phyloP scores from a whole-genome alignment of 495 filamentous ascomycete species.

The Neurospora sublineolata region DNA sequence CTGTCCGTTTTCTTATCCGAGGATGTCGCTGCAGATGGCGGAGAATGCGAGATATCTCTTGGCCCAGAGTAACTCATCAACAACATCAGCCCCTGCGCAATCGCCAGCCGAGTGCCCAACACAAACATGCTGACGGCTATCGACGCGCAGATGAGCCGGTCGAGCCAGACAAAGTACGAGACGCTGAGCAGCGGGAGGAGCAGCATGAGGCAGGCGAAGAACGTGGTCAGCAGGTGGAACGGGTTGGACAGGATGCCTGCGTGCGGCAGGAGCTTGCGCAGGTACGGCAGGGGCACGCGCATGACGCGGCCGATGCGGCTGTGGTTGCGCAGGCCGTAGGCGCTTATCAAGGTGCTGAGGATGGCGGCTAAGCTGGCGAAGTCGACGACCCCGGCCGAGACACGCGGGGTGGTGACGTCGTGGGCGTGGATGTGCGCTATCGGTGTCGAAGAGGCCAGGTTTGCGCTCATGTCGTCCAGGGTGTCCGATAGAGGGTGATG shows the following conservation, averaged over 20 bases:
- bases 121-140: slow-evolving; percentile 80
- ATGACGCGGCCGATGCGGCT: slow-evolving; percentile 75
- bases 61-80: slow-evolving; percentile 66
- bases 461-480: background rate
- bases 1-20: slow-evolving; percentile 1
- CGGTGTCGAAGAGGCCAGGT: background rate
- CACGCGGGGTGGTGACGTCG: slow-evolving; percentile 38
- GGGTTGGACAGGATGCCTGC: slow-evolving; percentile 69
- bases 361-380: slow-evolving; percentile 77
- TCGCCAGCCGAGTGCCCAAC: slow-evolving; percentile 70
- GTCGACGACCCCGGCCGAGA: slow-evolving; percentile 52
- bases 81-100: slow-evolving; percentile 80
- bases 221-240: slow-evolving; percentile 84
- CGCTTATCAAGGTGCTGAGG: slow-evolving; percentile 75
- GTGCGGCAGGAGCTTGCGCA: slow-evolving; percentile 43
- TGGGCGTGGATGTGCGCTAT: background rate
- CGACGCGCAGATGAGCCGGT: slow-evolving; percentile 64
- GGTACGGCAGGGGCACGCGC: slow-evolving; percentile 68
- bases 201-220: slow-evolving; percentile 68
- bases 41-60: background rate
- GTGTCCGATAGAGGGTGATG: slow-evolving; percentile 60
- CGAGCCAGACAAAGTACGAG: slow-evolving; percentile 63
- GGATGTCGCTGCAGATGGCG: background rate
- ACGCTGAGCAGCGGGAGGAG: slow-evolving; percentile 73
- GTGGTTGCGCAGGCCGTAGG: slow-evolving; percentile 81